Percentiles rank a stretch among this genome's conserved stretches.
Evolutionary conservation across 164 flowering plant genomes (phyloP).

Genomic region (Tetrastigma voinierianum): DNA sequence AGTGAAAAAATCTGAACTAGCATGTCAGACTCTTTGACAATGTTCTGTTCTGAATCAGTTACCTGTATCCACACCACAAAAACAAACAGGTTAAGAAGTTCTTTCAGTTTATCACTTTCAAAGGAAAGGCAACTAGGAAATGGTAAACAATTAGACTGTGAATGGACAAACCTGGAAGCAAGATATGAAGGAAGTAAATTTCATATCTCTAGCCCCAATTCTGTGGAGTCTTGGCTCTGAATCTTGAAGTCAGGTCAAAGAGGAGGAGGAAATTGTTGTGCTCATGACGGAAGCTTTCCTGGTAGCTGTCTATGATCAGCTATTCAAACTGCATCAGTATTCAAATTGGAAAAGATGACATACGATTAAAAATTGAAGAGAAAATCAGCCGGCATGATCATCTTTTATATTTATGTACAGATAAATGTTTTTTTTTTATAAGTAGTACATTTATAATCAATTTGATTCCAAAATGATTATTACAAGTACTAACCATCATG

Average conservation of each 20-base stretch:
- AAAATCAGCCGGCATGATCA: background rate
- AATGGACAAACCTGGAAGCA: too few species aligned
- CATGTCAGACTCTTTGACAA: too few species aligned
- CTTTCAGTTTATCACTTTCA: too few species aligned
- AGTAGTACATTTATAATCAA: too few species aligned
- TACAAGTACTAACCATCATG: slow-evolving; percentile 50
- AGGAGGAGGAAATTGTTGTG: slow-evolving; percentile 12
- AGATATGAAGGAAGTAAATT: background rate
- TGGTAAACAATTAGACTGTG: too few species aligned
- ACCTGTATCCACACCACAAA: too few species aligned
- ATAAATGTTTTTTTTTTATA: too few species aligned
- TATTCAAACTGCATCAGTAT: slow-evolving; percentile 52
- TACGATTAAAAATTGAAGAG: background rate
- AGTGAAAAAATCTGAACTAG: too few species aligned
- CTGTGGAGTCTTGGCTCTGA: slow-evolving; percentile 18
- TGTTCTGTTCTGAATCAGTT: too few species aligned
- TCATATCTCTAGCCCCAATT: slow-evolving; percentile 47
- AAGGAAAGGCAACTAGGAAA: too few species aligned
- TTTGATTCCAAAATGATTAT: background rate
- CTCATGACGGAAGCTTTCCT: slow-evolving; percentile 58
- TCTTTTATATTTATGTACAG: background rate
- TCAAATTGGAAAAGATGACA: background rate
- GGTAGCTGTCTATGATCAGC: slow-evolving; percentile 73
- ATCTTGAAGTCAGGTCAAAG: slow-evolving; percentile 15
- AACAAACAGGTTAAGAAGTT: too few species aligned